Evolutionary conservation across 768 basidiomycete species (phyloP).

Genomic region (Leucocoprinus leucothites): DNA sequence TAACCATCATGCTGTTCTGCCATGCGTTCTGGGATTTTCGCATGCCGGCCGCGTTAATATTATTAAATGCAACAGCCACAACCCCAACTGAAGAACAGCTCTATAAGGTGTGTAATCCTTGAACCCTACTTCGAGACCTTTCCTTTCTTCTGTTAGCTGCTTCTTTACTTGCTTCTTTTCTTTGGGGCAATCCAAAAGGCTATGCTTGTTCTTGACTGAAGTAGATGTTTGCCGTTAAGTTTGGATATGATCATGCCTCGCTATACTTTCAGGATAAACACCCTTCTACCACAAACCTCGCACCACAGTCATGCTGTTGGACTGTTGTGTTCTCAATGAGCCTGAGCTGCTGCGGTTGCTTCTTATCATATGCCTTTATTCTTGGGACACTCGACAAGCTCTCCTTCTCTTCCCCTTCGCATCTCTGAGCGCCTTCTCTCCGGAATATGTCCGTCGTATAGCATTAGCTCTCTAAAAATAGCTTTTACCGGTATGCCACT

Average conservation of each 20-base stretch:
- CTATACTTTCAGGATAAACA: background rate
- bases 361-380: slow-evolving; percentile 1
- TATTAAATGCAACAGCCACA: slow-evolving; percentile 33
- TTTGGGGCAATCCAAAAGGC: background rate
- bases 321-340: background rate
- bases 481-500: background rate
- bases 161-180: slow-evolving; percentile 12
- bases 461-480: background rate
- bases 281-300: background rate
- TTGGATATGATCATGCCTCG: background rate
- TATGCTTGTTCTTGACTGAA: slow-evolving; percentile 3
- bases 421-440: slow-evolving; percentile 6
- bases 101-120: slow-evolving; percentile 37
- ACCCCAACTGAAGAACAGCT: slow-evolving; percentile 51
- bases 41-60: slow-evolving; percentile 19
- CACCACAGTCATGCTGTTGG: background rate
- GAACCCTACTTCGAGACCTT: background rate
- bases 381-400: background rate
- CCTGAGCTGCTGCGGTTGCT: background rate
- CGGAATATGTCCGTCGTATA: slow-evolving; percentile 6
- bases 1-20: background rate
- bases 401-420: slow-evolving; percentile 4
- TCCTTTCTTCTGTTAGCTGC: slow-evolving; percentile 4
- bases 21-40: slow-evolving; percentile 7
- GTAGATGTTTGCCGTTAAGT: background rate